Conservation (phyloP, 139 green algal genomes). For the Chlorella ohadii region DNA sequence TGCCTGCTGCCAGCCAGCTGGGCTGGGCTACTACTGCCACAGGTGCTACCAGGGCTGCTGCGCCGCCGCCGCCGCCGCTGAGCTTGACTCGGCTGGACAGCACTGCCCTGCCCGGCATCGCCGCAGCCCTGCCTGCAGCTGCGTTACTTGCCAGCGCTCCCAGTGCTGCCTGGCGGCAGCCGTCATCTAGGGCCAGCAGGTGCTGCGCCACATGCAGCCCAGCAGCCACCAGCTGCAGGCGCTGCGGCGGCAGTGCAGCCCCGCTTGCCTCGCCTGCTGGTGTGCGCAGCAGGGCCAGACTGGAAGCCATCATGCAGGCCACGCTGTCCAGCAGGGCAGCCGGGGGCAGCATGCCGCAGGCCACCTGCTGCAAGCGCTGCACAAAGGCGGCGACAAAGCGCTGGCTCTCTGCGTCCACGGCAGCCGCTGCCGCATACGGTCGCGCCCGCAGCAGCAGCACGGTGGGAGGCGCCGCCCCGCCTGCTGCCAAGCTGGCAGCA, state of each 20-base stretch:
- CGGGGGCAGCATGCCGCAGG: constrained; percentile 12
- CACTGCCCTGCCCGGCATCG: neutral
- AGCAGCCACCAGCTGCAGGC: constrained; percentile 1
- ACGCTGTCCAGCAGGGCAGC: constrained; percentile 22
- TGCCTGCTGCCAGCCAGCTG: neutral
- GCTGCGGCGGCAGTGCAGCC: neutral
- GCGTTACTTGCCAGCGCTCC: neutral
- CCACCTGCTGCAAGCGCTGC: constrained; percentile 29
- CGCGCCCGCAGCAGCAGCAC: constrained; percentile 12
- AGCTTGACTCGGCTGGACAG: too few relatives aligned
- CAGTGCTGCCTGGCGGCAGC: neutral
- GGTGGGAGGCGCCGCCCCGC: neutral
- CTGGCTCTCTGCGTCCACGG: neutral
- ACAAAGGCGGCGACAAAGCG: neutral
- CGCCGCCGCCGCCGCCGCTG: too few relatives aligned
- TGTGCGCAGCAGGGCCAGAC: neutral
- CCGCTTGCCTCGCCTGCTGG: neutral
- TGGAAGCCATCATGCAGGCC: neutral
- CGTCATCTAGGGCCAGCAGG: constrained; percentile 8
- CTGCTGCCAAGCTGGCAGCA: neutral
- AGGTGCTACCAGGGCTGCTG: too few relatives aligned
- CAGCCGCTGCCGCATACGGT: neutral
- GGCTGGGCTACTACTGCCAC: neutral
- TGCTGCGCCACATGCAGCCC: constrained; percentile 24
- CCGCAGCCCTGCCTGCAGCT: neutral